Percentiles rank a stretch among this genome's conserved stretches.
Conservation (phyloP, 2,329 filamentous ascomycete genomes). For the Monosporascus cannonballus region DNA sequence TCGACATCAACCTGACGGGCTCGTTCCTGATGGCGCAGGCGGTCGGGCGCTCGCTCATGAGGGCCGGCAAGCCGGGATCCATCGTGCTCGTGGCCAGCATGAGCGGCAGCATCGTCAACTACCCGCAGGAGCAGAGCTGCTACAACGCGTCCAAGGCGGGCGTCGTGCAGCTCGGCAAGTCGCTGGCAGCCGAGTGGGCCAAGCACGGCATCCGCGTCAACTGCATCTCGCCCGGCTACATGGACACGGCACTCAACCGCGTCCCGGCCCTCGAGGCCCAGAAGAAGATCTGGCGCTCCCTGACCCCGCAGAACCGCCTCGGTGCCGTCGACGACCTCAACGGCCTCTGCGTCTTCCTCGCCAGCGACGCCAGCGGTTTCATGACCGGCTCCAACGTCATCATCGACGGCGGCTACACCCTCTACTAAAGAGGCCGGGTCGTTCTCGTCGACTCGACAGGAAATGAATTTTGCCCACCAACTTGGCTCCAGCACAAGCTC, state of each 20-base stretch:
- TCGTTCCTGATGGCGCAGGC: slow-evolving; percentile 72
- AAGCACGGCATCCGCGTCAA: slow-evolving; percentile 77
- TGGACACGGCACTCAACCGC: slow-evolving; percentile 78
- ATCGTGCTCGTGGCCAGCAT: slow-evolving; percentile 75
- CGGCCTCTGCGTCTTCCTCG: slow-evolving; percentile 69
- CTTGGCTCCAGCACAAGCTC: too few species aligned
- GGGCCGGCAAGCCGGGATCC: slow-evolving; percentile 62
- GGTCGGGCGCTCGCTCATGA: slow-evolving; percentile 68
- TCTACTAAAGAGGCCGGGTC: slow-evolving; percentile 37
- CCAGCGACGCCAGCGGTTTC: slow-evolving; percentile 65
- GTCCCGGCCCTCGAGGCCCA: slow-evolving; percentile 72
- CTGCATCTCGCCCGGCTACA: slow-evolving; percentile 79
- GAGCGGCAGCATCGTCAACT: slow-evolving; percentile 81
- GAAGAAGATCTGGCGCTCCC: slow-evolving; percentile 73
- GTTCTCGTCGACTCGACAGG: too few species aligned
- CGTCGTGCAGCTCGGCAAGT: slow-evolving; percentile 72
- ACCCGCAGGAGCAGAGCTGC: slow-evolving; percentile 74
- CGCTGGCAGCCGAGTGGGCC: slow-evolving; percentile 78
- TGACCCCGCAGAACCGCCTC: slow-evolving; percentile 68
- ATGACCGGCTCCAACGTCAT: slow-evolving; percentile 73
- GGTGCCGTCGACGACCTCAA: slow-evolving; percentile 72
- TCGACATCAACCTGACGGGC: slow-evolving; percentile 78
- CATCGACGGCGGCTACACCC: slow-evolving; percentile 65
- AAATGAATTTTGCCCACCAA: too few species aligned
- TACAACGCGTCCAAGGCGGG: slow-evolving; percentile 83